Evolutionary conservation across 2,329 filamentous ascomycete species (phyloP).

Genomic region (Capronia coronata): DNA sequence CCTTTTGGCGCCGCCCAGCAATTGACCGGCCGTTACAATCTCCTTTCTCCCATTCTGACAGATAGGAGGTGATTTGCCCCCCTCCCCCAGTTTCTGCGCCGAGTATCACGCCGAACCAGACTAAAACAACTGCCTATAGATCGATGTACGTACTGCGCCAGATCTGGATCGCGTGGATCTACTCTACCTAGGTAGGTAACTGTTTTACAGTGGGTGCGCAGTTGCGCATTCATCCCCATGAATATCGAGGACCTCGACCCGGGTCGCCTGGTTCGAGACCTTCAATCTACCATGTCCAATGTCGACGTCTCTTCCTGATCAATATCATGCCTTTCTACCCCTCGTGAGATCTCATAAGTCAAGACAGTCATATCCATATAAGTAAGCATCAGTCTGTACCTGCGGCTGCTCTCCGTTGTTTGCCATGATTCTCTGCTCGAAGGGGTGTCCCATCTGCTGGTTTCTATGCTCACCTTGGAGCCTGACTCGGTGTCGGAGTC

Average conservation of each 20-base stretch:
- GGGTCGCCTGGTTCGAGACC: no score
- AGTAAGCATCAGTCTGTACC: conserved; percentile 50
- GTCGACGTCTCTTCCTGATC: conserved; percentile 9
- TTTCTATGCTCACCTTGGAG: conserved; percentile 8
- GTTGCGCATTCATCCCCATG: no score
- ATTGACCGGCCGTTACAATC: background rate
- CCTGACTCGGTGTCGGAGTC: background rate
- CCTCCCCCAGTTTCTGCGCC: no score
- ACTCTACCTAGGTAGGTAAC: no score
- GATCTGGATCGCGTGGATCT: no score
- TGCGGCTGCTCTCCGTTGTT: conserved; percentile 38
- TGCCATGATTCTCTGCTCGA: conserved; percentile 33
- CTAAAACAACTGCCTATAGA: no score
- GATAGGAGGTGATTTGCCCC: background rate
- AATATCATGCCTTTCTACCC: conserved; percentile 23
- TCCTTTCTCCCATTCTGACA: background rate
- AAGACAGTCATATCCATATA: conserved; percentile 52
- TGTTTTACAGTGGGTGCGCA: no score
- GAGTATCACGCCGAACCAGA: no score
- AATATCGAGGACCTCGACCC: no score
- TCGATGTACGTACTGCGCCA: no score
- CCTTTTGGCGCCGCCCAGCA: background rate
- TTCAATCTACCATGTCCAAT: conserved; percentile 19
- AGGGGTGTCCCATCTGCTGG: conserved; percentile 17
- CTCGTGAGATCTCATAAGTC: conserved; percentile 51